A percentile compares a stretch with the other conserved stretches of the same genome.
Conservation (phyloP, 2,329 filamentous ascomycete genomes). For the Stemphylium vesicarium region DNA sequence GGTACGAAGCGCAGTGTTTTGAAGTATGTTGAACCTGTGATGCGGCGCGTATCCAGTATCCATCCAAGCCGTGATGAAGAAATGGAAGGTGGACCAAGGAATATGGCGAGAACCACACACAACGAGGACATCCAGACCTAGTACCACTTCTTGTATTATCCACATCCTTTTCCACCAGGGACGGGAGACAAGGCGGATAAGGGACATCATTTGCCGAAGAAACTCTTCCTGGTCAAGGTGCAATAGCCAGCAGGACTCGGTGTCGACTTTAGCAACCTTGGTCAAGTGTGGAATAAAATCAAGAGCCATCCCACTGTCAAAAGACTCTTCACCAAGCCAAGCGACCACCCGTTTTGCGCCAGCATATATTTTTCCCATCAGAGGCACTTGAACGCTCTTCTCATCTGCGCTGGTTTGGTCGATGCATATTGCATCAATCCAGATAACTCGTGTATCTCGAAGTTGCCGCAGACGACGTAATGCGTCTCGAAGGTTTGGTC, state of each 20-base stretch:
- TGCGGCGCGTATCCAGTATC: not conserved
- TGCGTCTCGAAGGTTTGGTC: slow-evolving; percentile 6
- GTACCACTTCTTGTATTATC: not conserved
- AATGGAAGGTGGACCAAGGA: not conserved
- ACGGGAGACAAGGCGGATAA: not conserved
- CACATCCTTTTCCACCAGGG: not conserved
- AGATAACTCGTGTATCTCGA: not conserved
- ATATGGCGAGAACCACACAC: not conserved
- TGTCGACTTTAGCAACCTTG: not conserved
- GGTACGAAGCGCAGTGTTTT: not conserved
- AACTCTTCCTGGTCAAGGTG: not conserved
- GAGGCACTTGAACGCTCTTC: not conserved
- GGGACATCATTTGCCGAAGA: not conserved
- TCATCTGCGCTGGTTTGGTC: not conserved
- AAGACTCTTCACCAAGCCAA: not conserved
- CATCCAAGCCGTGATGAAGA: not conserved
- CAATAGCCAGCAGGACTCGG: not conserved
- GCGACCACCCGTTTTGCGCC: not conserved
- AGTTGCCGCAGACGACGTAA: not conserved
- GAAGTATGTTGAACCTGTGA: not conserved
- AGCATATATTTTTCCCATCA: not conserved
- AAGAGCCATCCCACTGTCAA: not conserved
- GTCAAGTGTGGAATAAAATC: not conserved
- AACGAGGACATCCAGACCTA: not conserved
- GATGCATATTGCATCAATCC: not conserved